A percentile compares a stretch with the other conserved stretches of the same genome.
Conservation (phyloP, 1,284 basidiomycete genomes). For the Microbotryum intermedium region DNA sequence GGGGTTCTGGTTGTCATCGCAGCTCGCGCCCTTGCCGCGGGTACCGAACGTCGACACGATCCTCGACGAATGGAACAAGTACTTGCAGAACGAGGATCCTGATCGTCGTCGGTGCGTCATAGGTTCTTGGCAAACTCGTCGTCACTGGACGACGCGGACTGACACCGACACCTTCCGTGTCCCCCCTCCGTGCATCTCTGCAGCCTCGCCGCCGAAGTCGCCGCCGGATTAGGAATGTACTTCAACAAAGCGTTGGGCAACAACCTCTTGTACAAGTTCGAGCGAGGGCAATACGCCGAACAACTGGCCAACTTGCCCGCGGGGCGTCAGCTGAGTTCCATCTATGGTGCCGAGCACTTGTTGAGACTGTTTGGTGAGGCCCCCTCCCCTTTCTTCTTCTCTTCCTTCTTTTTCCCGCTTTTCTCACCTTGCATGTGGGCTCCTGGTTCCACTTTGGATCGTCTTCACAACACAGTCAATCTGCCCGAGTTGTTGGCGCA, state of each 20-base stretch:
- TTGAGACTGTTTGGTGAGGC: conserved; percentile 78
- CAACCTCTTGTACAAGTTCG: conserved; percentile 87
- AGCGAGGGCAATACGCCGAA: conserved; percentile 82
- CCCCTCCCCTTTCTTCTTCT: background rate
- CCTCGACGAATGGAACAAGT: conserved; percentile 64
- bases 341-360: conserved; percentile 93
- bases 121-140: too few species aligned
- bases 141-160: background rate
- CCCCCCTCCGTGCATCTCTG: too few species aligned
- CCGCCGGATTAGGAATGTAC: conserved; percentile 83
- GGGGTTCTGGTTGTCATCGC: background rate
- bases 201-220: conserved; percentile 51
- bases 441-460: too few species aligned
- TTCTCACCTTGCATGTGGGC: too few species aligned
- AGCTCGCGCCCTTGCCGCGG: conserved; percentile 81
- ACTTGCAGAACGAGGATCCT: conserved; percentile 31
- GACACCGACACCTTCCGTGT: too few species aligned
- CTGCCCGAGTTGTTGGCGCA: conserved; percentile 67
- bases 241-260: conserved; percentile 86
- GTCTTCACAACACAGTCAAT: conserved; percentile 42
- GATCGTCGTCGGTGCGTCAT: conserved; percentile 14
- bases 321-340: conserved; percentile 61
- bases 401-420: background rate
- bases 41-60: conserved; percentile 70
- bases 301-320: conserved; percentile 56